These are phyloP conservation scores for Deuterostichococcus epilithicus DNA, from an alignment of 139 green algal species.

Conservation along the genomic window DNA sequence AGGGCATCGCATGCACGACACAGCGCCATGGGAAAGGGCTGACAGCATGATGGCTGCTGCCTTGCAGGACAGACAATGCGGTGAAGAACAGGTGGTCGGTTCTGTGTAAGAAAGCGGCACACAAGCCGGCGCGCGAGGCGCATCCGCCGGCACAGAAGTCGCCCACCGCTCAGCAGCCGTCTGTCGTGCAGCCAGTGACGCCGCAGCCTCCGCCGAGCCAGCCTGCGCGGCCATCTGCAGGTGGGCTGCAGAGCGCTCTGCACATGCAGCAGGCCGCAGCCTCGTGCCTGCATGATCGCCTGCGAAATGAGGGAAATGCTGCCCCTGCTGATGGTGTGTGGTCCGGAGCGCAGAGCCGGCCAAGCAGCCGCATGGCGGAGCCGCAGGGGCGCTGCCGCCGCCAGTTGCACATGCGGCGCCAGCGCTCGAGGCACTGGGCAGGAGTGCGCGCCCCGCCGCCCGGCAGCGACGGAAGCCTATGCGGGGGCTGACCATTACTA, in stretches of 20 bases:
- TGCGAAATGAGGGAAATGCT: no score
- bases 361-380: no score
- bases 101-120: conserved; percentile 19
- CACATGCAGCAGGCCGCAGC: no score
- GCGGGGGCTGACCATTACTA: neutral
- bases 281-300: no score
- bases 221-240: neutral
- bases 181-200: conserved; percentile 1
- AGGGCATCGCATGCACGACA: no score
- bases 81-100: conserved; percentile 34
- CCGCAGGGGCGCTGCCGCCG: neutral
- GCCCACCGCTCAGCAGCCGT: neutral
- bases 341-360: no score
- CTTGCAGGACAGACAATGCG: conserved; percentile 30
- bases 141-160: neutral
- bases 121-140: neutral
- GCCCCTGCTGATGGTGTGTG: no score
- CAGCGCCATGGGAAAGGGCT: neutral
- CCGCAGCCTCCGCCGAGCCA: neutral
- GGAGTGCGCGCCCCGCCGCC: neutral
- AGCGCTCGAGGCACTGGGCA: neutral
- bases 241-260: neutral
- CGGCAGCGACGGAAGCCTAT: neutral
- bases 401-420: neutral
- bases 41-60: no score